These are phyloP conservation scores for Cladosporium sp. DNA, from an alignment of 2,329 filamentous ascomycete species.

Conservation along the genomic window DNA sequence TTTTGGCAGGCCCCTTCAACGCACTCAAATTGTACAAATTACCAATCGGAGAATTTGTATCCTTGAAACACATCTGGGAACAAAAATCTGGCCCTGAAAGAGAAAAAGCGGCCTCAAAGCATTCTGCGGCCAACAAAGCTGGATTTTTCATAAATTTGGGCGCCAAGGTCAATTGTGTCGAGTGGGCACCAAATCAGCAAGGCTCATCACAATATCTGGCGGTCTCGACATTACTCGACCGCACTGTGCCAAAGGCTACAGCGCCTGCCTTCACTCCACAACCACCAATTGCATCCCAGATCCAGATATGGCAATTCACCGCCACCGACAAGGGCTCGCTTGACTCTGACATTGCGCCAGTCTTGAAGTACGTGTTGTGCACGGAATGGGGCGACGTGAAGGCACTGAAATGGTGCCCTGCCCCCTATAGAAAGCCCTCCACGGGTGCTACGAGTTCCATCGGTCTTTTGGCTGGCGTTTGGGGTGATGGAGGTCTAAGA, in stretches of 20 bases:
- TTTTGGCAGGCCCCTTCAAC: conserved; percentile 49
- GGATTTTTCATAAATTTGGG: conserved; percentile 56
- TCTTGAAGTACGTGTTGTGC: conserved; percentile 49
- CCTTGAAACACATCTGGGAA: conserved; percentile 43
- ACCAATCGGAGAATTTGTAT: conserved; percentile 37
- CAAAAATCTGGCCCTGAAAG: neutral
- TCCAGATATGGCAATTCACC: conserved; percentile 57
- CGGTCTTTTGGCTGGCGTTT: conserved; percentile 53
- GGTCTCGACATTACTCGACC: conserved; percentile 26
- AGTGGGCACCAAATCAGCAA: conserved; percentile 40
- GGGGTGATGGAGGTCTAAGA: conserved; percentile 53
- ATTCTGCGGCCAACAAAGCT: neutral
- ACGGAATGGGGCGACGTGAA: conserved; percentile 54
- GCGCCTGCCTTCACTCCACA: conserved; percentile 49
- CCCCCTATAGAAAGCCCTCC: conserved; percentile 29
- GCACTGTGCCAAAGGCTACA: neutral
- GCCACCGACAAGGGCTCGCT: conserved; percentile 36
- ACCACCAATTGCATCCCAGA: conserved; percentile 42
- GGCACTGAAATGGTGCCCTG: conserved; percentile 54
- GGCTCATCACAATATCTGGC: conserved; percentile 54
- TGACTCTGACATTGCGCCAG: conserved; percentile 41
- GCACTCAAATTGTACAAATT: conserved; percentile 42
- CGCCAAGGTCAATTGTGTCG: conserved; percentile 46
- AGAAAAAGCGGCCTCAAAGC: neutral
- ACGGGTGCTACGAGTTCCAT: conserved; percentile 26